Base-by-base conservation (phyloP, 805 yeast genomes). In the Zygoascus bituminiphila region DNA sequence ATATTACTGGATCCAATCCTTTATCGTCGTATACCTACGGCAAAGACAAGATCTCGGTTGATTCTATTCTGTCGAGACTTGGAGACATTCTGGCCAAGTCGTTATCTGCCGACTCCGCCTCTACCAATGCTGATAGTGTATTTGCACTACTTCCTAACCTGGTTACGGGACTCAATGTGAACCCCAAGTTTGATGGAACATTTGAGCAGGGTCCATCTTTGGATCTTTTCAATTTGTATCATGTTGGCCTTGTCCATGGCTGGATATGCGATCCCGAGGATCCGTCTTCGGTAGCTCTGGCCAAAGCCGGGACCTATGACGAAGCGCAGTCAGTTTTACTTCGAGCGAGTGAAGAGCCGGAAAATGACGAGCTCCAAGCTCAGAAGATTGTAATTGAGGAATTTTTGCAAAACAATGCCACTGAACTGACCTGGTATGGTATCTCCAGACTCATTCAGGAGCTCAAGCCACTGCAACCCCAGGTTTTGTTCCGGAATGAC, bases 401-500 rank as follows among this genome's bases (percentile, higher is more conserved):
- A 2, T 84, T 83, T 60, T 65, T 88, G 45, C 75, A 75, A 2
- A 66, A 72, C 21, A 79, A 88, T 54, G 77, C 80, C 6, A 80
- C 94, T 0, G 96, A 91, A 60, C 66, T 89, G 57, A 87, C 98
- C 0, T 69, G 67, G 0, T 66, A 70, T 43, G 98, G 98, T 0
- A 62, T 85, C 12, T 49, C 61, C 0, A 67, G 67, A 46, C 62
- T 85, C 52, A 67, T 69, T 51, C 62, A 65, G 5, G 58, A 71
- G 2, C 61, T 86, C 23, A 60, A 64, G 1, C 72, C 74, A 14
- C 80, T 80, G 38, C 74, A 81, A 5, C 72, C 81, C 48, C 77
- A 81, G 1, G 79, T 91, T 0, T 76, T 91, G 52, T 93, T 89
- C 69, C 74, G 97, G 59, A 91, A 93, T 64, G 89, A 93, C 63